Evolutionary conservation across 345 rosid genomes (phyloP).

Genomic region (Durio zibethinus): DNA sequence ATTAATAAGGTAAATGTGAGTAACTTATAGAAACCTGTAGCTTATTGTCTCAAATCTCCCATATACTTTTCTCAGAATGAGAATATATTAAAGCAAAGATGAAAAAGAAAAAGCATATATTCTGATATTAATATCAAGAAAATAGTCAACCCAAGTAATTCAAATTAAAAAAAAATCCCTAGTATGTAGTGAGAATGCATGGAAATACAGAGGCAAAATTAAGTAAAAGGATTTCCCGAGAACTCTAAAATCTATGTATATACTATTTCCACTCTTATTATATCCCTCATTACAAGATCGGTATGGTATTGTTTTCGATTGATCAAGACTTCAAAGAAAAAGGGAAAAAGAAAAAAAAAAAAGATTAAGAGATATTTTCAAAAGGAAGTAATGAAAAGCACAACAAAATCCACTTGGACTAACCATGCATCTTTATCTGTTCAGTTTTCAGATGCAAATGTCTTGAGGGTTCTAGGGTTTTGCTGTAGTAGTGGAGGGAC

Average conservation of each 20-base stretch:
- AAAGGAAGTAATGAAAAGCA: neutral
- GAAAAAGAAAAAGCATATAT: neutral
- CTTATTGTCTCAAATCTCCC: too few species aligned
- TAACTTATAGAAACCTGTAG: neutral
- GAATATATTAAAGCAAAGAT: conserved; percentile 3
- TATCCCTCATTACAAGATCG: conserved; percentile 4
- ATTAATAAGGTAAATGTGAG: too few species aligned
- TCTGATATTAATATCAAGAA: neutral
- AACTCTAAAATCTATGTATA: neutral
- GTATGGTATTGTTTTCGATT: neutral
- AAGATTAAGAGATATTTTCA: neutral
- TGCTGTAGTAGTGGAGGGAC: conserved; percentile 24
- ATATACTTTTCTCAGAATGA: neutral
- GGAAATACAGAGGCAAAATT: neutral
- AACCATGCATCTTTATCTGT: neutral
- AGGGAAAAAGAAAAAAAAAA: neutral
- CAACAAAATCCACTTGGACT: conserved; percentile 7
- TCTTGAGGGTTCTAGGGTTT: conserved; percentile 26
- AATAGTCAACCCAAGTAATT: neutral
- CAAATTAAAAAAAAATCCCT: neutral
- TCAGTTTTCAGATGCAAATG: neutral
- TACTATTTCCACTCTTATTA: neutral
- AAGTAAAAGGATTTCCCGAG: neutral
- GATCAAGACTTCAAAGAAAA: conserved; percentile 7
- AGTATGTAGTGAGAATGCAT: neutral